Percentiles rank a stretch among this genome's conserved stretches.
phyloP scores from a whole-genome alignment of 106 monocot genomes.

The Acanthochlamys bracteata region DNA sequence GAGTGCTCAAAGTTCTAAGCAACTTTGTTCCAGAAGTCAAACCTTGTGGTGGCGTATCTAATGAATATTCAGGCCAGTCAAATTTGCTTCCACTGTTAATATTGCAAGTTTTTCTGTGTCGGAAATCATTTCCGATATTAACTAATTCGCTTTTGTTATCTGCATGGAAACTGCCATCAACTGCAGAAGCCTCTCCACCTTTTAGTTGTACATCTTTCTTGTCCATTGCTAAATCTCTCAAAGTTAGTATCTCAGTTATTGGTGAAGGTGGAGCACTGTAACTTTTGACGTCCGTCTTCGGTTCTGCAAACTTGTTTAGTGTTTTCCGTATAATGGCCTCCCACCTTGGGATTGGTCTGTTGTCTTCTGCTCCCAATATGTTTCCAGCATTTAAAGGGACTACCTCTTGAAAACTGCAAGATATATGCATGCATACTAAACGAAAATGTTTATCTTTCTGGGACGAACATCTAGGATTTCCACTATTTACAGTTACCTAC shows the following conservation, averaged over 20 bases:
- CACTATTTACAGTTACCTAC: no score
- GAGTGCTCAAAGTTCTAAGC: constrained; percentile 29
- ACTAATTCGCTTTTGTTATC: background rate
- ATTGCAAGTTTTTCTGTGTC: background rate
- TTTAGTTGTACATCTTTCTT: background rate
- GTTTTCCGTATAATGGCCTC: constrained; percentile 49
- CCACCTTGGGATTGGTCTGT: constrained; percentile 55
- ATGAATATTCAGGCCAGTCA: constrained; percentile 73
- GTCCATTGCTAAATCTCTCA: background rate
- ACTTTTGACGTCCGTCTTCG: constrained; percentile 29
- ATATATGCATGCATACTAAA: no score
- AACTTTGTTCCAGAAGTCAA: constrained; percentile 16
- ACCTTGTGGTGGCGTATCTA: constrained; percentile 21
- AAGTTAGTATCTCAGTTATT: constrained; percentile 3
- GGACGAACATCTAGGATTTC: no score
- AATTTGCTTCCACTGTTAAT: constrained; percentile 9
- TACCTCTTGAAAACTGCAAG: constrained; percentile 54
- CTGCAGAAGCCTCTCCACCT: background rate
- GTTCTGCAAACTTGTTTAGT: constrained; percentile 31
- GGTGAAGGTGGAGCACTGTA: constrained; percentile 47
- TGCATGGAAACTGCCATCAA: background rate
- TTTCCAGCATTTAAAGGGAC: constrained; percentile 70
- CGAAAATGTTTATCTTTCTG: no score
- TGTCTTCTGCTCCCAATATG: constrained; percentile 64
- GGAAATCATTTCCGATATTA: background rate